phyloP scores from a whole-genome alignment of 441 rosid genomes.

The Isatis lusitanica region DNA sequence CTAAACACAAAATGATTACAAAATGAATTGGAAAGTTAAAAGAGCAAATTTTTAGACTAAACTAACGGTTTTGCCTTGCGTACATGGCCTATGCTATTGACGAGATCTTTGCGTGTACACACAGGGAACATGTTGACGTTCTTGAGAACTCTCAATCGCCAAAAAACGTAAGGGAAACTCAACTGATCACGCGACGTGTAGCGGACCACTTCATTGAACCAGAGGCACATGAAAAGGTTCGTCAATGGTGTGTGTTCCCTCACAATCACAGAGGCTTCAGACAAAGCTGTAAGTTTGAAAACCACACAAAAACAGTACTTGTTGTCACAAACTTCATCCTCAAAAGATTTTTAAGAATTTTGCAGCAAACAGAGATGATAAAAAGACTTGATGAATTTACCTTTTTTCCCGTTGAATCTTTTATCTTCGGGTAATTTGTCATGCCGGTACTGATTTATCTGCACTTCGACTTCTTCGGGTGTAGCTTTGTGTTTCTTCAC shows the following conservation, averaged over 20 bases:
- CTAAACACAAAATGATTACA: conserved; percentile 4
- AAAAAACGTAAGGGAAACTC: conserved; percentile 88
- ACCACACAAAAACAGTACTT: neutral
- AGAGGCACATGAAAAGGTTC: conserved; percentile 89
- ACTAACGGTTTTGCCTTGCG: conserved; percentile 79
- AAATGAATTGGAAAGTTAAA: neutral
- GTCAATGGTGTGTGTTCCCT: conserved; percentile 80
- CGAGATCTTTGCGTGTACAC: conserved; percentile 89
- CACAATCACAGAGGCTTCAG: conserved; percentile 90
- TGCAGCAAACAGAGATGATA: neutral
- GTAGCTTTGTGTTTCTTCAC: conserved; percentile 90
- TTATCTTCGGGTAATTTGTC: conserved; percentile 86
- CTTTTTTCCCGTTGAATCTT: conserved; percentile 85
- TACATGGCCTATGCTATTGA: conserved; percentile 84
- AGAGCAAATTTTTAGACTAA: neutral
- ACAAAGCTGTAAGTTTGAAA: conserved; percentile 55
- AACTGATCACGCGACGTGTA: conserved; percentile 94
- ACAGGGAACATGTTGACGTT: conserved; percentile 84
- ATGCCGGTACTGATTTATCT: conserved; percentile 62
- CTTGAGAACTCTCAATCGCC: conserved; percentile 78
- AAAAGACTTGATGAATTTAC: conserved; percentile 32
- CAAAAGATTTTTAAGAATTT: neutral
- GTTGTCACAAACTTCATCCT: conserved; percentile 3
- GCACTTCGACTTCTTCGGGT: conserved; percentile 90
- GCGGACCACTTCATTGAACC: conserved; percentile 99